Evolutionary conservation across 345 rosid genomes (phyloP).

Genomic region (Schrenkiella parvula): DNA sequence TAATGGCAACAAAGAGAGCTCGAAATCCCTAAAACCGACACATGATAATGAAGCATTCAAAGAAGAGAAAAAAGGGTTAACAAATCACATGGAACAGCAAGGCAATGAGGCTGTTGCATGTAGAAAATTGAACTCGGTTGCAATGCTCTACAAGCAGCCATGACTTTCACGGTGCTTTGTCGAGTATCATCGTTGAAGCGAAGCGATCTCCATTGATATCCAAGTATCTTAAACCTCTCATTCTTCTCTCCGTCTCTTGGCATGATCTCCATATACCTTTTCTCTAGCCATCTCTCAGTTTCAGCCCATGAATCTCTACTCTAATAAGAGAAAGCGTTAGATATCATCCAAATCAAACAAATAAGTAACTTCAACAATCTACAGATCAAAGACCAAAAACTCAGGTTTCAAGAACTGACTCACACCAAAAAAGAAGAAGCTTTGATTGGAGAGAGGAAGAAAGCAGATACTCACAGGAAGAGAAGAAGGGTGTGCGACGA

Average conservation of each 20-base stretch:
- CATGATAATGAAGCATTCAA: neutral
- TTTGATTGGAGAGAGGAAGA: neutral
- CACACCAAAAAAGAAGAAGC: neutral
- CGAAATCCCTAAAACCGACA: neutral
- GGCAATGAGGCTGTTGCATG: constrained; percentile 81
- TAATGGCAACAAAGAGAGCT: neutral
- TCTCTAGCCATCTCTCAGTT: constrained; percentile 75
- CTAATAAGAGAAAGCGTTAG: constrained; percentile 32
- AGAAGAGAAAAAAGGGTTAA: neutral
- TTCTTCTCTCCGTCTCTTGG: constrained; percentile 23
- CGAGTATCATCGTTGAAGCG: constrained; percentile 73
- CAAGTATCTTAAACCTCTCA: constrained; percentile 52
- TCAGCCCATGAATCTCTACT: constrained; percentile 52
- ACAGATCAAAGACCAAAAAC: neutral
- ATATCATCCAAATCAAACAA: neutral
- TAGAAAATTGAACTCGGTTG: constrained; percentile 48
- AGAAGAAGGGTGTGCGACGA: constrained; percentile 67
- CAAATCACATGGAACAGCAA: constrained; percentile 80
- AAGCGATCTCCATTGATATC: constrained; percentile 89
- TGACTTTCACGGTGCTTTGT: constrained; percentile 83
- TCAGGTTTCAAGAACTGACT: neutral
- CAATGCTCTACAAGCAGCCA: constrained; percentile 60
- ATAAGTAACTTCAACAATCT: neutral
- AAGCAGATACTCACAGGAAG: constrained; percentile 55
- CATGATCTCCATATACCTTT: constrained; percentile 49